phyloP scores from a whole-genome alignment of 441 rosid genomes.

The Populus hybrid region DNA sequence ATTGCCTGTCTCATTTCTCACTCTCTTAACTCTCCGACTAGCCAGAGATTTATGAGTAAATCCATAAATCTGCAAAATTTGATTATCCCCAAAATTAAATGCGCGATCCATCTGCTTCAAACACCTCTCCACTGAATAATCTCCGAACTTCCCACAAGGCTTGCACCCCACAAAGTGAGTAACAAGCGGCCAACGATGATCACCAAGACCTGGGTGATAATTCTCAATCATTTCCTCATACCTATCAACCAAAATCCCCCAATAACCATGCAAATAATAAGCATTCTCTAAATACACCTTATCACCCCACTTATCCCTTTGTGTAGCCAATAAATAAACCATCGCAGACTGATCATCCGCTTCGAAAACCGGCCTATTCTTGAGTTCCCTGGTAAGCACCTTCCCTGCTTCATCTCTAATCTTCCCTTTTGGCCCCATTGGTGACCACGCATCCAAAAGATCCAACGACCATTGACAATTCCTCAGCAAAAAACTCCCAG shows the following conservation, averaged over 20 bases:
- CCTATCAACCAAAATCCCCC: conserved; percentile 87
- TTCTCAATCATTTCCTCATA: conserved; percentile 89
- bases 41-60: conserved; percentile 74
- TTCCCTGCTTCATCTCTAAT: conserved; percentile 81
- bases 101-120: conserved; percentile 89
- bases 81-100: conserved; percentile 88
- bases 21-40: conserved; percentile 75
- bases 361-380: conserved; percentile 76
- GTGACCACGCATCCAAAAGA: conserved; percentile 79
- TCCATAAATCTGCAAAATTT: conserved; percentile 83
- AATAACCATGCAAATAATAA: conserved; percentile 86
- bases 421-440: conserved; percentile 88
- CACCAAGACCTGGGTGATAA: conserved; percentile 80
- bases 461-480: conserved; percentile 84
- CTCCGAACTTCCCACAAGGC: conserved; percentile 76
- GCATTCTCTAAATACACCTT: conserved; percentile 78
- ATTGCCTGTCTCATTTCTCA: conserved; percentile 66
- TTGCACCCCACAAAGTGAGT: conserved; percentile 87
- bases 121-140: conserved; percentile 83
- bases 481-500: conserved; percentile 78
- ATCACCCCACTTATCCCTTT: conserved; percentile 72
- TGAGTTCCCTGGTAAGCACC: conserved; percentile 65
- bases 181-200: conserved; percentile 86
- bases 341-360: conserved; percentile 89
- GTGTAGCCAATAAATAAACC: conserved; percentile 76